These are phyloP conservation scores for Sicyos baderoa DNA, from an alignment of 306 rosid species.

Conservation along the genomic window DNA sequence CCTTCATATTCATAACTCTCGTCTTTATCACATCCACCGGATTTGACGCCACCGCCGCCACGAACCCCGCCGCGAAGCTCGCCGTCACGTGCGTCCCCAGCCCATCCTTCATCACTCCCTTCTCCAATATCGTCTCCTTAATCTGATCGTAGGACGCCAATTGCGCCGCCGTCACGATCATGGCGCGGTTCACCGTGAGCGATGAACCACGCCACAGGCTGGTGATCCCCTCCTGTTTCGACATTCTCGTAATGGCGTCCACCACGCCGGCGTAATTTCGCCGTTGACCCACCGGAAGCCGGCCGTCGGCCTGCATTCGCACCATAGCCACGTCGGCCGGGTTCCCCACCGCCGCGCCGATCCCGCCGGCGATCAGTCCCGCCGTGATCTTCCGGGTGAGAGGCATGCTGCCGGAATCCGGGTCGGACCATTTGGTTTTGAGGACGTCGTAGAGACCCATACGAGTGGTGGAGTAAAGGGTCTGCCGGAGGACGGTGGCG, in stretches of 20 bases:
- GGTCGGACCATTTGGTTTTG: slow-evolving; percentile 58
- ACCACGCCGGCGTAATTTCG: slow-evolving; percentile 63
- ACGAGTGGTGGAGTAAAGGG: slow-evolving; percentile 19
- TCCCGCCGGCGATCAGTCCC: slow-evolving; percentile 58
- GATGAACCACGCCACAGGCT: slow-evolving; percentile 89
- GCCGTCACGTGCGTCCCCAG: slow-evolving; percentile 71
- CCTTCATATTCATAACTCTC: slow-evolving; percentile 84
- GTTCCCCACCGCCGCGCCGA: slow-evolving; percentile 76
- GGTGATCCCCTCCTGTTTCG: slow-evolving; percentile 49
- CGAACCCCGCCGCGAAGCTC: slow-evolving; percentile 80
- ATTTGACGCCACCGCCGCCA: slow-evolving; percentile 81
- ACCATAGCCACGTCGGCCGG: slow-evolving; percentile 95
- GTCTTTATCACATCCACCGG: slow-evolving; percentile 90
- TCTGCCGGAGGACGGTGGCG: slow-evolving; percentile 16
- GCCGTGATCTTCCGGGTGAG: slow-evolving; percentile 40
- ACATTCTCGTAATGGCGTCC: slow-evolving; percentile 58
- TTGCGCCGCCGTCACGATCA: slow-evolving; percentile 91
- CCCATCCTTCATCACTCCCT: slow-evolving; percentile 55
- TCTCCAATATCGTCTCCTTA: slow-evolving; percentile 56
- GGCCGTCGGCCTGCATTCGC: slow-evolving; percentile 83
- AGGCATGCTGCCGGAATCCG: slow-evolving; percentile 34
- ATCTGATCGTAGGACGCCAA: slow-evolving; percentile 70
- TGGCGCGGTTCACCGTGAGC: slow-evolving; percentile 84
- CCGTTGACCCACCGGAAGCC: slow-evolving; percentile 51
- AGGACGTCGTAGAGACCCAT: slow-evolving; percentile 18